phyloP scores from a whole-genome alignment of 2,329 filamentous ascomycete species.

The Penicillium decumbens region DNA sequence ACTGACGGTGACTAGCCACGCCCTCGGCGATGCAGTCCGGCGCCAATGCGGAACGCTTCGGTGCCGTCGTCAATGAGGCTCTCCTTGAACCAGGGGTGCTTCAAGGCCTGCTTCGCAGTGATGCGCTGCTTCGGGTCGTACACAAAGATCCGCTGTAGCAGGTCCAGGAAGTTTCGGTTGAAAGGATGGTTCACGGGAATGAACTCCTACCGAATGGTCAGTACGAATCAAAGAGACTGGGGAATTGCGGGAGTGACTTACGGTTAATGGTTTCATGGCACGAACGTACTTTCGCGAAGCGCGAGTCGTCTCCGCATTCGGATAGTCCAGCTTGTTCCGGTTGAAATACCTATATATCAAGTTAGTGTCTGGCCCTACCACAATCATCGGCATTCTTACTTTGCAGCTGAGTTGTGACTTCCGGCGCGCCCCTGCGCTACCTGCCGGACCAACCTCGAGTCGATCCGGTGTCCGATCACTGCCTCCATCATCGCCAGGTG shows the following conservation, averaged over 20 bases:
- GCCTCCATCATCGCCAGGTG: constrained; percentile 67
- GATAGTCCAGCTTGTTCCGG: constrained; percentile 57
- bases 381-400: constrained; percentile 43
- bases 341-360: constrained; percentile 49
- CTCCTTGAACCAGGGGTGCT: constrained; percentile 65
- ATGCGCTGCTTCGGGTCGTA: constrained; percentile 63
- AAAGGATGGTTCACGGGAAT: constrained; percentile 57
- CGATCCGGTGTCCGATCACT: constrained; percentile 55
- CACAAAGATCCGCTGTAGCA: constrained; percentile 60
- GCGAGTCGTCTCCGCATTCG: constrained; percentile 58
- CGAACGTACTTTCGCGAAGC: constrained; percentile 63
- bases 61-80: constrained; percentile 61
- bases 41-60: constrained; percentile 57
- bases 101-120: constrained; percentile 60
- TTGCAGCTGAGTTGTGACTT: constrained; percentile 51
- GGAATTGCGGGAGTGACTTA: constrained; percentile 33
- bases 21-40: constrained; percentile 37
- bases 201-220: constrained; percentile 51
- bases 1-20: constrained; percentile 14
- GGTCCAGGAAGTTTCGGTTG: constrained; percentile 60
- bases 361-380: constrained; percentile 30
- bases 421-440: constrained; percentile 48
- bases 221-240: background rate
- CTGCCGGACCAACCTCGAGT: constrained; percentile 51
- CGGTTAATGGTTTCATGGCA: constrained; percentile 61